Percentiles rank a stretch among this genome's conserved stretches.
Evolutionary conservation across 2,329 filamentous ascomycete species (phyloP).

Genomic region (Balansia obtecta): DNA sequence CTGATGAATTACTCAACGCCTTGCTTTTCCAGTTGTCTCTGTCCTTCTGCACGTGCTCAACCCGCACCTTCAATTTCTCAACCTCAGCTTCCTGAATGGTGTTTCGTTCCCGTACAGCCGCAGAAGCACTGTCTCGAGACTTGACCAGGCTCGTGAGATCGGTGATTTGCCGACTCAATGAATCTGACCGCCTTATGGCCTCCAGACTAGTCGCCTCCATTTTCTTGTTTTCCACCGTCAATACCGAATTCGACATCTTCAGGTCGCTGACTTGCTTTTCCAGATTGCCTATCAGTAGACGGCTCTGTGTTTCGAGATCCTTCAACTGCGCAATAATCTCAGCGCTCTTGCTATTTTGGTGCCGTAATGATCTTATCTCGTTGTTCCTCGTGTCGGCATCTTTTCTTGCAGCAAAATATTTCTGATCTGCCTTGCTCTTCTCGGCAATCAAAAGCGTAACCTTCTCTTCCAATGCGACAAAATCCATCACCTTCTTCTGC

Average conservation of each 20-base stretch:
- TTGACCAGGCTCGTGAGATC: conserved; percentile 66
- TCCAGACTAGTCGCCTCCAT: conserved; percentile 63
- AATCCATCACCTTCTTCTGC: conserved; percentile 75
- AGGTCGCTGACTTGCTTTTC: conserved; percentile 85
- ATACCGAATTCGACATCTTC: conserved; percentile 61
- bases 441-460: conserved; percentile 64
- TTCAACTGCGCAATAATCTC: conserved; percentile 92
- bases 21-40: conserved; percentile 78
- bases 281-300: conserved; percentile 65
- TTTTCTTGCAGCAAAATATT: conserved; percentile 93
- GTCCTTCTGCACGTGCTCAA: conserved; percentile 71
- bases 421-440: conserved; percentile 94
- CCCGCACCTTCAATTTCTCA: conserved; percentile 64
- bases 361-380: conserved; percentile 66
- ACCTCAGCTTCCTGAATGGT: conserved; percentile 59
- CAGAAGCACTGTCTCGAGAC: conserved; percentile 55
- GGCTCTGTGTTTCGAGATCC: conserved; percentile 69
- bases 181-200: conserved; percentile 55
- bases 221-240: conserved; percentile 61
- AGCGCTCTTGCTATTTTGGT: conserved; percentile 78
- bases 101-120: conserved; percentile 41
- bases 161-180: conserved; percentile 59
- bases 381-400: conserved; percentile 74
- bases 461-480: conserved; percentile 64
- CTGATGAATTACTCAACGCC: conserved; percentile 65